A percentile compares a stretch with the other conserved stretches of the same genome.
Conservation (phyloP, 495 filamentous ascomycete species). For the Penicillium mononematosum region DNA sequence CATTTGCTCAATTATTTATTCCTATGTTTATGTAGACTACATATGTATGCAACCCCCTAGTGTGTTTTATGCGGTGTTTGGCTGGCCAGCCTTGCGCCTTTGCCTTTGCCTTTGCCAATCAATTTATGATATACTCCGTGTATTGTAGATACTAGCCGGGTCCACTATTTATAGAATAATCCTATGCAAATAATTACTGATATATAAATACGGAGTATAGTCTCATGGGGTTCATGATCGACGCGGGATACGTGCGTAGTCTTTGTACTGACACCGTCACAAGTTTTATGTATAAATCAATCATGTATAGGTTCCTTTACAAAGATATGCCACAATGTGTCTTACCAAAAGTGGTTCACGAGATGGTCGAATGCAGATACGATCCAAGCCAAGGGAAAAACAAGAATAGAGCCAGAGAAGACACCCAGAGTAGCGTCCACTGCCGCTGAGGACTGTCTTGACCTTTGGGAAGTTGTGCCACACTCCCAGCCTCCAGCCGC, state of each 20-base stretch:
- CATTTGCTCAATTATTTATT: neutral
- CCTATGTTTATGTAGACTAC: neutral
- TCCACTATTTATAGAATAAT: neutral
- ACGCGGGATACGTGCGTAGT: neutral
- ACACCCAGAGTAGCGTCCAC: neutral
- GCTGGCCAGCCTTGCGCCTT: neutral
- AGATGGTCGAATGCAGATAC: neutral
- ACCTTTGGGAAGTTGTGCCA: neutral
- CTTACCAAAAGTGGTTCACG: neutral
- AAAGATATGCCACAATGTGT: neutral
- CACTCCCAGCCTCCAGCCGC: neutral
- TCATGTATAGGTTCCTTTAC: no score
- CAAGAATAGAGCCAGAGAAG: neutral
- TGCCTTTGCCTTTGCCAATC: neutral
- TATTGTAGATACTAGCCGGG: neutral
- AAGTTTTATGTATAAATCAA: no score
- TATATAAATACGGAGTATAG: no score
- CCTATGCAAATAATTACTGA: no score
- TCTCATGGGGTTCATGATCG: neutral
- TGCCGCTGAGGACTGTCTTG: neutral
- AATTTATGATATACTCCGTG: neutral
- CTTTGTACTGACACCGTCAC: no score
- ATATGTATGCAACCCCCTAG: neutral
- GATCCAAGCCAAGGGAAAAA: neutral
- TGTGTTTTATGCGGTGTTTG: neutral